Evolutionary conservation across 495 filamentous ascomycete species (phyloP), one percentile per base, ranked within the genome.

Genomic region (Penicillium bialowiezense): DNA sequence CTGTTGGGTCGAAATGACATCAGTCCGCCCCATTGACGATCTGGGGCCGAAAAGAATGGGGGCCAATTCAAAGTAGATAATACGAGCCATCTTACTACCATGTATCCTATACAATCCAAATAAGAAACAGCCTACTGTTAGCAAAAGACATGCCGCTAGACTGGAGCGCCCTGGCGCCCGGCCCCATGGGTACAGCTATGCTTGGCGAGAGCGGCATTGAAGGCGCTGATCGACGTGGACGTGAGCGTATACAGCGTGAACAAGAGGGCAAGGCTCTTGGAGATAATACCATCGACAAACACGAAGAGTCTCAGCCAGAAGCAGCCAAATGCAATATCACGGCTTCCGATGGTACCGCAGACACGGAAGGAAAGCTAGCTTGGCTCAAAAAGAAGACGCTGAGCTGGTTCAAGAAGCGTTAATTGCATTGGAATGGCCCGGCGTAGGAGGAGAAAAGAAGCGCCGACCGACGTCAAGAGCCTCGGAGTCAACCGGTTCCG

Each of bases 131-230:
- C n/a, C n/a, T n/a, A n/a, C n/a, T n/a, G n/a, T n/a, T n/a, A 23
- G 23, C 34, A 14, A 15, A 26, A 17, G 23, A 40, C 34, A 32
- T 43, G 26, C 21, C 9, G 6, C 26, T 43, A 1, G 55, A 58
- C n/a, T 14, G 19, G 9, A 54, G 45, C 12, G 41, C 49, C 20
- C 29, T 58, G 6, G 45, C 54, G 35, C 50, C 37, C 2, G 50
- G 46, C 6, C 50, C 51, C 23, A 36, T 50, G 14, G 51, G 51
- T 1, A 58, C 51, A 3, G 46, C 29, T 12, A 58, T 58, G 55
- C 41, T 58, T 6, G 55, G 55, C 17, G 55, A 58, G 26, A 41
- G 55, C 24, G 53, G 19, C 6, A 58, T 51, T 18, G 50, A 58
- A 37, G 55, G 34, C 8, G 55, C 55, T 1, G 50, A 36, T 15